Evolutionary conservation across 2,329 filamentous ascomycete species (phyloP).

Genomic region (Volutella citrinella): DNA sequence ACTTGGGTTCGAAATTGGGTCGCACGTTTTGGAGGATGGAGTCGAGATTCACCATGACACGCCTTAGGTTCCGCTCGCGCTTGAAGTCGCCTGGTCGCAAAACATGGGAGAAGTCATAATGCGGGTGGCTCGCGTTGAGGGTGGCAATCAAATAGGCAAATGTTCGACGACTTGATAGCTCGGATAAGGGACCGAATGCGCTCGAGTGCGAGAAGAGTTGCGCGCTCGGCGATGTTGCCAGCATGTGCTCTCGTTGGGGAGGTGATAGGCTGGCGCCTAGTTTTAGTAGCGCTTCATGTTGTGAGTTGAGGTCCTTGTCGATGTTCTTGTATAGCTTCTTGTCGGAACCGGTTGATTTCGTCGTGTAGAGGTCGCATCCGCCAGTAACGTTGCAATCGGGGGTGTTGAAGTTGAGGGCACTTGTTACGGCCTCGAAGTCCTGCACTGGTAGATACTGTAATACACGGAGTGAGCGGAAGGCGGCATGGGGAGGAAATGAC

Average conservation of each 20-base stretch:
- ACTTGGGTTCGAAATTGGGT: slow-evolving; percentile 53
- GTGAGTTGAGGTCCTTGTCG: slow-evolving; percentile 83
- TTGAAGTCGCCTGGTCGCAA: slow-evolving; percentile 87
- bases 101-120: slow-evolving; percentile 96
- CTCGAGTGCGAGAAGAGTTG: slow-evolving; percentile 72
- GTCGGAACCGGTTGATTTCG: slow-evolving; percentile 90
- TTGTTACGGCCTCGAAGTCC: slow-evolving; percentile 88
- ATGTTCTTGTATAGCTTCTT: slow-evolving; percentile 98
- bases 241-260: slow-evolving; percentile 70
- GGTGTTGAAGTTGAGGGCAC: slow-evolving; percentile 93
- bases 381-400: slow-evolving; percentile 89
- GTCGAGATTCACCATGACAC: slow-evolving; percentile 84
- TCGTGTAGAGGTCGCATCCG: slow-evolving; percentile 95
- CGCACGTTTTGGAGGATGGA: slow-evolving; percentile 84
- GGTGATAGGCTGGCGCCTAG: slow-evolving; percentile 86
- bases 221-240: slow-evolving; percentile 59
- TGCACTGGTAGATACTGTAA: slow-evolving; percentile 82
- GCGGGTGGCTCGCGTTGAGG: slow-evolving; percentile 82
- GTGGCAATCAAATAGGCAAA: slow-evolving; percentile 97
- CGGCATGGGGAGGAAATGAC: no score
- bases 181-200: slow-evolving; percentile 86
- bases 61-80: slow-evolving; percentile 73
- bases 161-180: slow-evolving; percentile 83
- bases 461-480: no score
- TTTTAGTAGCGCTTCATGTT: slow-evolving; percentile 84